A percentile compares a stretch with the other conserved stretches of the same genome.
Conservation (phyloP, 495 filamentous ascomycete genomes). For the Xylaria nigripes region DNA sequence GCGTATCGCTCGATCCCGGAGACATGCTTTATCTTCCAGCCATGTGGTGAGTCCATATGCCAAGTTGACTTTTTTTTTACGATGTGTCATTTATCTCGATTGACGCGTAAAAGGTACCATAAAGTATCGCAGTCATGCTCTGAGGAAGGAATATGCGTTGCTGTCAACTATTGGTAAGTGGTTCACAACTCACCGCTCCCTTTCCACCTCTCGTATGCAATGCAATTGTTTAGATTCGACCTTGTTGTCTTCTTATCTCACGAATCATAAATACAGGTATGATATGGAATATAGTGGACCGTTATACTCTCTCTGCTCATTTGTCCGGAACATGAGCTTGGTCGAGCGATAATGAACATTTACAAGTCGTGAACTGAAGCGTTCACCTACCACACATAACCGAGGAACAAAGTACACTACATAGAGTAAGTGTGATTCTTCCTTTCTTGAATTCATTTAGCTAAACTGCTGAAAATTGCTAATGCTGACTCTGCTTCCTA, state of each 20-base stretch:
- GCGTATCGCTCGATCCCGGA: constrained; percentile 55
- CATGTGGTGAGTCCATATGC: constrained; percentile 50
- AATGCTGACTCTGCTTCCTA: not conserved
- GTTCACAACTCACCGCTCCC: not conserved
- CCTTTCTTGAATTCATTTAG: not conserved
- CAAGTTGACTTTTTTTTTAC: not conserved
- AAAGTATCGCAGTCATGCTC: constrained; percentile 62
- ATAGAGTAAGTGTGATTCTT: constrained; percentile 2
- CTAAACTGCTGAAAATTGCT: not conserved
- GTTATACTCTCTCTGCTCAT: constrained; percentile 48
- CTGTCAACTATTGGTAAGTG: constrained; percentile 71
- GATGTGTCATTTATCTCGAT: not conserved
- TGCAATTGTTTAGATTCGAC: too few relatives aligned
- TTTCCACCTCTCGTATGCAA: not conserved
- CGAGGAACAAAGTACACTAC: not conserved
- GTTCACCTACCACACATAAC: not conserved
- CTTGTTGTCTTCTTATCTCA: constrained; percentile 2
- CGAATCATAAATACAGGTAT: constrained; percentile 40
- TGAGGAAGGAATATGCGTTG: constrained; percentile 57
- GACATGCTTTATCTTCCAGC: constrained; percentile 77
- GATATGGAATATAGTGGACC: constrained; percentile 60
- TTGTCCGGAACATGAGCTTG: constrained; percentile 37
- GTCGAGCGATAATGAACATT: not conserved
- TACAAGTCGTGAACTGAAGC: not conserved
- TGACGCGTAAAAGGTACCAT: constrained; percentile 36